Evolutionary conservation across 2,329 filamentous ascomycete species (phyloP).

Genomic region (Penicillium sp.): DNA sequence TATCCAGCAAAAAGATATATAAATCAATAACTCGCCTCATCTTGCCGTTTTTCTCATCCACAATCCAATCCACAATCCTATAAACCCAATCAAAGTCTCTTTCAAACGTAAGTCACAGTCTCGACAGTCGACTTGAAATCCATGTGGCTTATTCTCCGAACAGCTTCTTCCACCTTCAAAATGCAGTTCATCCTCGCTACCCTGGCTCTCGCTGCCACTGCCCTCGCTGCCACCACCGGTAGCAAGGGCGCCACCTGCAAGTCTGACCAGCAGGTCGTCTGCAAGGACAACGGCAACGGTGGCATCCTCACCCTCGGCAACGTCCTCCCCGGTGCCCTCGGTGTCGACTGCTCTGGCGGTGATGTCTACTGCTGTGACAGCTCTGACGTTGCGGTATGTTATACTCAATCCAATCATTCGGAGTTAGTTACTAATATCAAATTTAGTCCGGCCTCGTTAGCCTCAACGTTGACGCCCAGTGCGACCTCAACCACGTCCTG

Average conservation of each 20-base stretch:
- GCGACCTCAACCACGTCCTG: slow-evolving; percentile 14
- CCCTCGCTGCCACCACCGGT: neutral
- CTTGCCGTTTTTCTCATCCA: neutral
- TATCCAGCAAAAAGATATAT: neutral
- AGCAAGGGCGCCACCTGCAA: slow-evolving; percentile 1
- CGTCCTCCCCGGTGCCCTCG: slow-evolving; percentile 11
- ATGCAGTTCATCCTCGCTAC: slow-evolving; percentile 9
- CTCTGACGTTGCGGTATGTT: slow-evolving; percentile 6
- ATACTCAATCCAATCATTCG: too few relatives aligned
- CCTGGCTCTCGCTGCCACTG: neutral
- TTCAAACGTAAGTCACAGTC: neutral
- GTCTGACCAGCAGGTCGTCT: slow-evolving; percentile 10
- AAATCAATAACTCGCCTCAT: neutral
- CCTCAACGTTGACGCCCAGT: slow-evolving; percentile 13
- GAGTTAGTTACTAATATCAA: neutral
- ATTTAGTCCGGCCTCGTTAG: slow-evolving; percentile 12
- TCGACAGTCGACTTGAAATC: neutral
- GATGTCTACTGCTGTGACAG: slow-evolving; percentile 15
- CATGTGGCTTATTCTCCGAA: neutral
- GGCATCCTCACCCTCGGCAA: slow-evolving; percentile 16
- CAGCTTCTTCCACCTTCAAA: neutral
- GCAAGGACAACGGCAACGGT: slow-evolving; percentile 10
- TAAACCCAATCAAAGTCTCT: neutral
- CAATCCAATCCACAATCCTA: neutral
- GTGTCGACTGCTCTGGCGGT: slow-evolving; percentile 13